phyloP scores from a whole-genome alignment of 2,329 filamentous ascomycete genomes.

The Aureobasidium sp. region DNA sequence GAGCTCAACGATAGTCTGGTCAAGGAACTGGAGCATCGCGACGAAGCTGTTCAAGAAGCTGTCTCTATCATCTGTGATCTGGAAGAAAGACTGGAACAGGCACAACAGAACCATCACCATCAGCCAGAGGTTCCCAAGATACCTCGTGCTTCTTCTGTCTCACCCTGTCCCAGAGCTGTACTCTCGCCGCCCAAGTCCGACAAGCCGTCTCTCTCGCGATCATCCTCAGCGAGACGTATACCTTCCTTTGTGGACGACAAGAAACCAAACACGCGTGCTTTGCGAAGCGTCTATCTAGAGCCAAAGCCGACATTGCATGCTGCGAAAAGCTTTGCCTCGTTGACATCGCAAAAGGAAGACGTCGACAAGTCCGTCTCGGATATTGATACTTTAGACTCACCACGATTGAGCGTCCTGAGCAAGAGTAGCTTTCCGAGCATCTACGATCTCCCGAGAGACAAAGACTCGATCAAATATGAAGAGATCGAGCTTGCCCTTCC shows the following conservation, averaged over 20 bases:
- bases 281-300: conserved; percentile 31
- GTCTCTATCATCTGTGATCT: conserved; percentile 61
- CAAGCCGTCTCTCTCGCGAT: background rate
- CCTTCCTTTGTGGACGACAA: conserved; percentile 27
- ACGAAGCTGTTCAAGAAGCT: conserved; percentile 64
- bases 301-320: conserved; percentile 25
- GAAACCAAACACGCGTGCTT: conserved; percentile 29
- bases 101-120: background rate
- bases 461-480: background rate
- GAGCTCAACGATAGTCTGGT: conserved; percentile 54
- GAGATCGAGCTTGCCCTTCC: no score
- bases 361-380: conserved; percentile 23
- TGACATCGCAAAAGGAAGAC: conserved; percentile 27
- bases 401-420: conserved; percentile 30
- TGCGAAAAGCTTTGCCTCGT: conserved; percentile 31
- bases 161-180: background rate
- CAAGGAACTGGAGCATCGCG: conserved; percentile 57
- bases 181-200: background rate
- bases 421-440: conserved; percentile 33
- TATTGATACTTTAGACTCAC: conserved; percentile 26
- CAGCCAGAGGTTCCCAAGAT: no score
- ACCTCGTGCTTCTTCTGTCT: background rate
- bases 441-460: conserved; percentile 22
- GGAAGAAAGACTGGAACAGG: conserved; percentile 41
- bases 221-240: conserved; percentile 21